These are phyloP conservation scores for Knoxia roxburghii DNA, from an alignment of 257 asterid genomes.

Conservation along the genomic window DNA sequence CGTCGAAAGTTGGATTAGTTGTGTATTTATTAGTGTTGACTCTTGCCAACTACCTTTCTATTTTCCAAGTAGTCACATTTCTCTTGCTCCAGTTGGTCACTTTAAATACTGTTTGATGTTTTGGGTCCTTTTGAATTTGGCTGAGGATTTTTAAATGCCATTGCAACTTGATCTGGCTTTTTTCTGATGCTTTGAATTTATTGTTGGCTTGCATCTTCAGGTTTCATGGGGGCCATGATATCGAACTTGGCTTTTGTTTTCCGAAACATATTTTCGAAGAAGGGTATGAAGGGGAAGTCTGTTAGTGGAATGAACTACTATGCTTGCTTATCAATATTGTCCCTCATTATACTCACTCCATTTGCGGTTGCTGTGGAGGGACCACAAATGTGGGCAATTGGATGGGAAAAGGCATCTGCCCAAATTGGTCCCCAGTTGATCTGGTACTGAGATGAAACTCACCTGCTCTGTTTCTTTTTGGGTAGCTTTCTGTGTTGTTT, in stretches of 20 bases:
- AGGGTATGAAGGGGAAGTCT: slow-evolving; percentile 95
- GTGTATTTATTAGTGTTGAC: background rate
- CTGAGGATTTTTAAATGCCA: background rate
- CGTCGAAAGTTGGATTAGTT: background rate
- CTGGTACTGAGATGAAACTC: slow-evolving; percentile 54
- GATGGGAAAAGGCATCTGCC: slow-evolving; percentile 54
- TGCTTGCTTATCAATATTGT: slow-evolving; percentile 81
- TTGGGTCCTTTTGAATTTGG: background rate
- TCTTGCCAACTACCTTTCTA: background rate
- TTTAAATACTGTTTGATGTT: background rate
- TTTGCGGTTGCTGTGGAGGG: slow-evolving; percentile 99
- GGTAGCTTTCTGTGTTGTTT: background rate
- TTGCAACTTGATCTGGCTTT: slow-evolving; percentile 7
- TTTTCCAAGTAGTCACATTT: background rate
- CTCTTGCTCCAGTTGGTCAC: slow-evolving; percentile 1
- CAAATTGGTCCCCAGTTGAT: slow-evolving; percentile 84
- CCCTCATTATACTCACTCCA: slow-evolving; percentile 81
- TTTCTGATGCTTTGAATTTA: slow-evolving; percentile 26
- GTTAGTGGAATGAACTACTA: slow-evolving; percentile 98
- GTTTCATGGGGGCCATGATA: slow-evolving; percentile 98
- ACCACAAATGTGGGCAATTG: slow-evolving; percentile 84
- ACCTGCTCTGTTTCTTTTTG: slow-evolving; percentile 17
- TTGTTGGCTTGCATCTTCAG: slow-evolving; percentile 58
- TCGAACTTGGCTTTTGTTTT: slow-evolving; percentile 95
- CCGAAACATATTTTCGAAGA: slow-evolving; percentile 94